Evolutionary conservation across 2,329 filamentous ascomycete genomes (phyloP).

Genomic region (Calonectria hawksworthii): DNA sequence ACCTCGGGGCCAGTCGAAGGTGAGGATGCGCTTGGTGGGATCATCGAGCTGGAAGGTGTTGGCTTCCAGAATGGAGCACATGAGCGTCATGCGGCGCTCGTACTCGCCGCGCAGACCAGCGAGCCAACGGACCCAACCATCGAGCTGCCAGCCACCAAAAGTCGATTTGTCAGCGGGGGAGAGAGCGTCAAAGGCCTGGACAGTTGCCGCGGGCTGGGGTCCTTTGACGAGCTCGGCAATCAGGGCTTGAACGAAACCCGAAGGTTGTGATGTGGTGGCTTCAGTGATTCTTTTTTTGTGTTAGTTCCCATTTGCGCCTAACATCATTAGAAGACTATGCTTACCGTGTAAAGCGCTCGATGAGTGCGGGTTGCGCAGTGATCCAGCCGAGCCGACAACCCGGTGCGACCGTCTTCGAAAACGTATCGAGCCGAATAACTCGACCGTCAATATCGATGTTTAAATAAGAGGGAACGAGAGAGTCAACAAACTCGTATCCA

Average conservation of each 20-base stretch:
- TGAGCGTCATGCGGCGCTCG: slow-evolving; percentile 84
- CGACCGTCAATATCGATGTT: slow-evolving; percentile 87
- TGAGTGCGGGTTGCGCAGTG: slow-evolving; percentile 83
- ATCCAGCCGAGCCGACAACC: slow-evolving; percentile 94
- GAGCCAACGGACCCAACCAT: slow-evolving; percentile 93
- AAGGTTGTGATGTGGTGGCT: slow-evolving; percentile 84
- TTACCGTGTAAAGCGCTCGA: slow-evolving; percentile 74
- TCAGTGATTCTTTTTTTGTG: slow-evolving; percentile 77
- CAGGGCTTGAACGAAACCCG: slow-evolving; percentile 89
- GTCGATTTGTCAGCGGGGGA: slow-evolving; percentile 62
- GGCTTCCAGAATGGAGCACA: slow-evolving; percentile 81
- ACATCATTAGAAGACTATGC: not conserved
- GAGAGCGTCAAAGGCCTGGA: slow-evolving; percentile 58
- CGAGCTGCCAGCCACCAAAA: slow-evolving; percentile 78
- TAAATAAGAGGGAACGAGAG: slow-evolving; percentile 85
- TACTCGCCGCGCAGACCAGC: slow-evolving; percentile 87
- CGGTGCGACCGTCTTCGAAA: slow-evolving; percentile 92
- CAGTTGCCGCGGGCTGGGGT: slow-evolving; percentile 65
- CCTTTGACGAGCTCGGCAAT: slow-evolving; percentile 84
- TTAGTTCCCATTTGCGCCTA: slow-evolving; percentile 13
- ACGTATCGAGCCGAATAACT: slow-evolving; percentile 91
- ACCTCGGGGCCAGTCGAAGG: slow-evolving; percentile 84
- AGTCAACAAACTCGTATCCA: slow-evolving; percentile 85
- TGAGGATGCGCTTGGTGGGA: slow-evolving; percentile 79
- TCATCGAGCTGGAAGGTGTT: slow-evolving; percentile 76